Base-by-base conservation (phyloP, 2,329 filamentous ascomycete genomes). In the Monosporascus sp. region DNA sequence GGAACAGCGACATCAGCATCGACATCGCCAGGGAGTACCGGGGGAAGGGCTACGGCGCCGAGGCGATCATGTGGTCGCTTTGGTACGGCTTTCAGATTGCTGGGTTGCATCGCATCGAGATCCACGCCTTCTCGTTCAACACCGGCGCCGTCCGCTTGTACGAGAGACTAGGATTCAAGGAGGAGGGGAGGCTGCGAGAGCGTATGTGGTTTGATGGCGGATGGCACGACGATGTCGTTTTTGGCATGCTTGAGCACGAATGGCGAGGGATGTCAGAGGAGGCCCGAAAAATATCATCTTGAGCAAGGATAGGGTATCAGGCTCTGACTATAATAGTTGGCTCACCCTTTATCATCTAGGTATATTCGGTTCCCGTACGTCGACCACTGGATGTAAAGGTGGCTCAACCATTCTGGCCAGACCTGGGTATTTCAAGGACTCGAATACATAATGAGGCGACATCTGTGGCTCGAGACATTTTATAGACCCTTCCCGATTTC, bases 1-100 rank as follows among this genome's bases (percentile, higher is more conserved):
- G 76, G 15, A 65, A 64, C 55, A 69, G 71, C 14, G 67, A 72
- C 41, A 59, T 73, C 48, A 62, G 66, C 37, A 65, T 74, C 48
- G 61, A 67, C 54, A 55, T 74, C 11, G 43, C 57, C 6, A 54
- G 53, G 25, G 50, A 48, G 6, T 58, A 69, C 49, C 67, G 66
- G 36, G 60, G 70, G 1, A 60, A 62, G 20, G 70, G 70, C 0
- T 72, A 72, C 54, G 71, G 70, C 1, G 58, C 53, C n/a, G 72
- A 74, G 57, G 71, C 71, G 5, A 68, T 73, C 31, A 53, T 60
- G 39, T 73, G 71, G 71, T 57, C 60, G 7, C 53, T 71, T 18
- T 64, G 65, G 46, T 73, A 66, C 60, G 63, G 53, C 1, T 71
- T 71, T 44, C 59, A 64, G 48, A 64, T 67, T 54, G 70, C 67